phyloP scores from a whole-genome alignment of 495 filamentous ascomycete species.

The Xylaria venustula region DNA sequence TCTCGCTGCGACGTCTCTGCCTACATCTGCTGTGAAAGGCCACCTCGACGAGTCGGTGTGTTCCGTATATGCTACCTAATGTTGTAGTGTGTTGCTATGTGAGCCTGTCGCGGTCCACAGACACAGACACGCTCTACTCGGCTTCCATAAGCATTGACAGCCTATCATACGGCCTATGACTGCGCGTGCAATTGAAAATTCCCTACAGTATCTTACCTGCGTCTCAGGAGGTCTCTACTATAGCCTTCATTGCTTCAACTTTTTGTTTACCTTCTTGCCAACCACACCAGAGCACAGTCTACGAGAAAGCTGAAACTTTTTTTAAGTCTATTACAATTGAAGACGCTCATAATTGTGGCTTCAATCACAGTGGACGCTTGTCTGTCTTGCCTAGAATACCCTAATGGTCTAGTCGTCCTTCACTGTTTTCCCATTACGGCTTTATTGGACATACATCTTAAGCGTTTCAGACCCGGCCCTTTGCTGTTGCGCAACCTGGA shows the following conservation, averaged over 20 bases:
- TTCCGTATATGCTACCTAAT: background rate
- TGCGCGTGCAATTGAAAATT: background rate
- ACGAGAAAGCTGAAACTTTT: background rate
- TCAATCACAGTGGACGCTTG: background rate
- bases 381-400: background rate
- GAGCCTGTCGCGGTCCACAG: background rate
- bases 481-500: background rate
- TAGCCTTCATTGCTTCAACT: constrained; percentile 2
- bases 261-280: background rate
- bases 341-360: background rate
- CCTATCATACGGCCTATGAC: background rate
- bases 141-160: constrained; percentile 1
- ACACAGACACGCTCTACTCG: background rate
- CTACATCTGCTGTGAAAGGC: constrained; percentile 11
- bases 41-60: constrained; percentile 14
- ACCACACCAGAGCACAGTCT: background rate
- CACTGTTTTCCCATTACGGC: background rate
- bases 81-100: background rate
- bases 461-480: background rate
- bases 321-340: background rate
- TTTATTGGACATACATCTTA: background rate
- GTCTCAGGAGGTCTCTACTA: background rate
- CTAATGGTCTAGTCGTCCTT: background rate
- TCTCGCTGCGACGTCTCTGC: constrained; percentile 4
- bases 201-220: constrained; percentile 2